Evolutionary conservation across 805 yeast genomes (phyloP).

Genomic region (Saturnispora diversa): DNA sequence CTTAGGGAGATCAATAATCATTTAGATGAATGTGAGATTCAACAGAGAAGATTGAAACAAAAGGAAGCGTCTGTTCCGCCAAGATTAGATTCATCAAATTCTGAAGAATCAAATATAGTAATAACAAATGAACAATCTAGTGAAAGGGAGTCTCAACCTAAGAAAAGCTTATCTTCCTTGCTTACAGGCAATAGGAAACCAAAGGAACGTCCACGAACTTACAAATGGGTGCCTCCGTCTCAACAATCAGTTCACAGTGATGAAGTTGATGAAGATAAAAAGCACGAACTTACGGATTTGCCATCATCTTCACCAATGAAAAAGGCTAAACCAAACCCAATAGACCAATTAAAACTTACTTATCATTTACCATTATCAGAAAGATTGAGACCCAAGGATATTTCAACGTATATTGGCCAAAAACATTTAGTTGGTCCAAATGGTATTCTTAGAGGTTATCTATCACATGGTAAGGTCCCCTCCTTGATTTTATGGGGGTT

Average conservation of each 20-base stretch:
- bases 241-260: neutral
- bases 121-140: neutral
- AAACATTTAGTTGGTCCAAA: constrained; percentile 57
- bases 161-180: constrained; percentile 7
- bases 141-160: neutral
- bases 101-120: neutral
- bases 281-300: neutral
- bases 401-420: constrained; percentile 80
- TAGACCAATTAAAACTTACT: constrained; percentile 17
- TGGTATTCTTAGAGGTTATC: constrained; percentile 61
- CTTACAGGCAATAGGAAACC: constrained; percentile 9
- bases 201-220: constrained; percentile 11
- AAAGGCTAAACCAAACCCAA: constrained; percentile 1
- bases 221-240: constrained; percentile 11
- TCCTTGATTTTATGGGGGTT: constrained; percentile 92
- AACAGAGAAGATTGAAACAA: constrained; percentile 1
- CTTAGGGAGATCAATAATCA: constrained; percentile 29
- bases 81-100: too few species aligned
- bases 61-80: neutral
- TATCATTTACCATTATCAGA: constrained; percentile 58
- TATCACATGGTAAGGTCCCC: constrained; percentile 60
- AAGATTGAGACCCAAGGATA: constrained; percentile 63
- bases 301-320: constrained; percentile 5
- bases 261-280: neutral
- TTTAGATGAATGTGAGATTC: constrained; percentile 26